Conservation (phyloP, 2,329 filamentous ascomycete species). For the Alternaria panax region DNA sequence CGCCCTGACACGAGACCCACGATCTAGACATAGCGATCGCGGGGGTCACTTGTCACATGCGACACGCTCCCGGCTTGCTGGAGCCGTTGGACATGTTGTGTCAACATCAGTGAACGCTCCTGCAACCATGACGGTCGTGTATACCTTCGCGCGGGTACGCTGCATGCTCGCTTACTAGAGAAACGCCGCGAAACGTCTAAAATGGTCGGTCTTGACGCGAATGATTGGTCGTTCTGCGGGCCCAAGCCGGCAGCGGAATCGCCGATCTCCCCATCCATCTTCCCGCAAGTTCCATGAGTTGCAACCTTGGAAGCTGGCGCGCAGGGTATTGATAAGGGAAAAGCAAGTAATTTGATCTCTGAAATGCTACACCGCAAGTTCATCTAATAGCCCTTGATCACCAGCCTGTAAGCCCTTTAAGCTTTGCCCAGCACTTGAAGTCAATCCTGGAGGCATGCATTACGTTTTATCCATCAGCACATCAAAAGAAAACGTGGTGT, state of each 20-base stretch:
- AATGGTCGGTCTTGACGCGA: constrained; percentile 5
- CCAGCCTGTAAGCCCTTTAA: not conserved
- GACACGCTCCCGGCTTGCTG: constrained; percentile 2
- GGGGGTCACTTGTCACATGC: constrained; percentile 23
- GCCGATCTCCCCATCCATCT: constrained; percentile 13
- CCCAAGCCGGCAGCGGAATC: not conserved
- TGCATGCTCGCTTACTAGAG: constrained; percentile 20
- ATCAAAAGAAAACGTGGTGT: not conserved
- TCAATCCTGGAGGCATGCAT: not conserved
- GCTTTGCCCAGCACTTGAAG: not conserved
- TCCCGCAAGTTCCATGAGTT: constrained; percentile 16
- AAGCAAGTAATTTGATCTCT: constrained; percentile 3
- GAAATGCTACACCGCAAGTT: not conserved
- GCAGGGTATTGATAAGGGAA: constrained; percentile 3
- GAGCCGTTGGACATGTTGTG: constrained; percentile 3
- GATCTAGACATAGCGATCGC: constrained; percentile 20
- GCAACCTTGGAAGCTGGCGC: not conserved
- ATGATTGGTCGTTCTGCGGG: constrained; percentile 11
- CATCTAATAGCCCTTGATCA: not conserved
- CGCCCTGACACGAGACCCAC: constrained; percentile 24
- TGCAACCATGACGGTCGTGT: constrained; percentile 3
- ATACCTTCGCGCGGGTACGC: constrained; percentile 11
- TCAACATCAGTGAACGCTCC: not conserved
- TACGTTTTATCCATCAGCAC: too few species aligned
- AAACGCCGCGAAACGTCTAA: constrained; percentile 18